phyloP scores from a whole-genome alignment of 495 filamentous ascomycete species.

The Rusavskia elegans region DNA sequence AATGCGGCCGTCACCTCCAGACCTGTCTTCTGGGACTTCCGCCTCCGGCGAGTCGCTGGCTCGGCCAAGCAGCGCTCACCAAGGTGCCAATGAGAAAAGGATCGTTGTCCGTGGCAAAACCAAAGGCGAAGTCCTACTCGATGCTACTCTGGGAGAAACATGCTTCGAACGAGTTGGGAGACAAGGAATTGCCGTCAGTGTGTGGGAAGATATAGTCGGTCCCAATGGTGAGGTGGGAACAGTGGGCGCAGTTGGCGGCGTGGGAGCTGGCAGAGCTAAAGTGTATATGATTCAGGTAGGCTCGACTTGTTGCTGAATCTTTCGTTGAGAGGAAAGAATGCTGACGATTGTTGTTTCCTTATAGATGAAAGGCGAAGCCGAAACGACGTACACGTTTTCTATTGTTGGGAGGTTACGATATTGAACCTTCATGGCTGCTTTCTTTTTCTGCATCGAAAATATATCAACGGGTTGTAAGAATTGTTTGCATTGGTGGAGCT shows the following conservation, averaged over 20 bases:
- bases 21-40: constrained; percentile 24
- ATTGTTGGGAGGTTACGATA: constrained; percentile 44
- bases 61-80: background rate
- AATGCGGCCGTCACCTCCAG: constrained; percentile 43
- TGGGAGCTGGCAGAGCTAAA: constrained; percentile 47
- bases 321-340: background rate
- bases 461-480: background rate
- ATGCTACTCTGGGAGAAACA: constrained; percentile 67
- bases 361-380: constrained; percentile 44
- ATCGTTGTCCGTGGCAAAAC: constrained; percentile 60
- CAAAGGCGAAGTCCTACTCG: constrained; percentile 51
- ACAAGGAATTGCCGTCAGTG: constrained; percentile 71
- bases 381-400: constrained; percentile 44
- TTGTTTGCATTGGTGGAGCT: background rate
- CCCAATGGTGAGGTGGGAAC: constrained; percentile 50
- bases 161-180: constrained; percentile 72
- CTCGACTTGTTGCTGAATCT: background rate
- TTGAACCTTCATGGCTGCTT: constrained; percentile 12
- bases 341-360: background rate
- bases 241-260: constrained; percentile 52
- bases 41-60: constrained; percentile 12
- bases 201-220: constrained; percentile 68
- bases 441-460: background rate
- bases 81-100: constrained; percentile 50
- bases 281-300: constrained; percentile 68